Conservation (phyloP, 2,329 filamentous ascomycete species). For the Penicillium aurantiogriseum region DNA sequence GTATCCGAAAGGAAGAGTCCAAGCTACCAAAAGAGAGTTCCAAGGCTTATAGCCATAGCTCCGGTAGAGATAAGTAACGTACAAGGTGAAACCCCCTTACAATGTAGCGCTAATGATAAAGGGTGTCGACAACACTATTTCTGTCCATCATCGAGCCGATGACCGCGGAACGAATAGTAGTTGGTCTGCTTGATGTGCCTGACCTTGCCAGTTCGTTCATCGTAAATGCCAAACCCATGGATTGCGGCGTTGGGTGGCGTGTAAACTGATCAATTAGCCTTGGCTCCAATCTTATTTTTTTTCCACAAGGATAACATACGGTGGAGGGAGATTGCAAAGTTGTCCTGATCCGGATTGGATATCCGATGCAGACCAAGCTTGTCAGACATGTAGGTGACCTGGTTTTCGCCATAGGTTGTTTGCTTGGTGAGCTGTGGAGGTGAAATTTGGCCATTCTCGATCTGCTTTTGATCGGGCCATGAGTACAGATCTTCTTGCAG, state of each 20-base stretch:
- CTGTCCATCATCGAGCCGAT: slow-evolving; percentile 27
- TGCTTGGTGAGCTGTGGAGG: slow-evolving; percentile 66
- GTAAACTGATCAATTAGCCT: slow-evolving; percentile 55
- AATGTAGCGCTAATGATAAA: not conserved
- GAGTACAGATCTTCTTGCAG: slow-evolving; percentile 79
- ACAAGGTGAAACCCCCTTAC: not conserved
- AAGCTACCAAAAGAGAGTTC: not conserved
- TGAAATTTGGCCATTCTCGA: slow-evolving; percentile 47
- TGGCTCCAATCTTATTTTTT: not conserved
- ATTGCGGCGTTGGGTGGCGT: slow-evolving; percentile 86
- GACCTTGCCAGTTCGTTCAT: slow-evolving; percentile 70
- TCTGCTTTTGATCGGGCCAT: slow-evolving; percentile 58
- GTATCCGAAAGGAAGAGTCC: not conserved
- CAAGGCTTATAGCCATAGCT: not conserved
- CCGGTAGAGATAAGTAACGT: not conserved
- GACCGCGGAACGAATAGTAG: slow-evolving; percentile 65
- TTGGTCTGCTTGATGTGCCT: slow-evolving; percentile 69
- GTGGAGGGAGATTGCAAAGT: slow-evolving; percentile 82
- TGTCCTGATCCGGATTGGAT: slow-evolving; percentile 66
- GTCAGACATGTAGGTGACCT: slow-evolving; percentile 89
- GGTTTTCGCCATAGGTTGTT: slow-evolving; percentile 65
- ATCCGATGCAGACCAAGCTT: slow-evolving; percentile 80
- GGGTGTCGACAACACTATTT: slow-evolving; percentile 1
- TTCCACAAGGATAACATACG: slow-evolving; percentile 44
- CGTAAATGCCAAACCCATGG: slow-evolving; percentile 78